Base-by-base conservation (phyloP, 805 yeast species). In the Saccharomycopsis fermentans region DNA sequence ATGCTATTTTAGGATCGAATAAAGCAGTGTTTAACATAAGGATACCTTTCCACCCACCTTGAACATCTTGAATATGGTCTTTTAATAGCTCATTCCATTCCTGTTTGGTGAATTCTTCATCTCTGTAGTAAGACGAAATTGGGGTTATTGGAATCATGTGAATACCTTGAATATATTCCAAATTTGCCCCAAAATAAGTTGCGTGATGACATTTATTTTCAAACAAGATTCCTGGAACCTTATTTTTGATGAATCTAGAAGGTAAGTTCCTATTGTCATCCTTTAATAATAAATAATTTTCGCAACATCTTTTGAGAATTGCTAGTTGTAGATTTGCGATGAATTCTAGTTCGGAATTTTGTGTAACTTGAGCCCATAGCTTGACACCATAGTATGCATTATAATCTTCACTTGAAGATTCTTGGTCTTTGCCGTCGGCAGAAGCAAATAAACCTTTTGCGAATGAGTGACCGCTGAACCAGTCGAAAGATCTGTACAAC, bases 381-480 rank as follows among this genome's bases (percentile, higher is more conserved):
- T 83, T 84, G 73, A 84, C 74, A 1, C 85, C 90, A 67, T 83
- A 84, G 2, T 81, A 77, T 57, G 85, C 82, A 66, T 86, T 86
- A 62, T 84, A 84, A 68, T 86, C 91, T 67, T 86, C 91, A 12
- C 87, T 81, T 21, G 83, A 78, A 0, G 87, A 82, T 69, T 86
- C 91, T 68, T 86, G 83, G 68, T 86, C 87, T 64, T 83, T 83
- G 32, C 92, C 91, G 69, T 86, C 91, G 6, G 87, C 87, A 61
- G 83, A 77, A 36, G 81, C 77, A 65, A 80, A 83, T 19, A 86
- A 74, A 2, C 92, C 91, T 66, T 83, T 83, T 0, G 91, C 92
- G 81, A 86, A 85, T 0, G 90, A 84, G 67, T 86, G 91, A 0
- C 92, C 92, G 65, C 79, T 79, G 67, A 72, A 86, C 88, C 88